Percentiles rank a stretch among this genome's conserved stretches.
phyloP scores from a whole-genome alignment of 1,284 basidiomycete genomes.

The Sporisorium graminicola region DNA sequence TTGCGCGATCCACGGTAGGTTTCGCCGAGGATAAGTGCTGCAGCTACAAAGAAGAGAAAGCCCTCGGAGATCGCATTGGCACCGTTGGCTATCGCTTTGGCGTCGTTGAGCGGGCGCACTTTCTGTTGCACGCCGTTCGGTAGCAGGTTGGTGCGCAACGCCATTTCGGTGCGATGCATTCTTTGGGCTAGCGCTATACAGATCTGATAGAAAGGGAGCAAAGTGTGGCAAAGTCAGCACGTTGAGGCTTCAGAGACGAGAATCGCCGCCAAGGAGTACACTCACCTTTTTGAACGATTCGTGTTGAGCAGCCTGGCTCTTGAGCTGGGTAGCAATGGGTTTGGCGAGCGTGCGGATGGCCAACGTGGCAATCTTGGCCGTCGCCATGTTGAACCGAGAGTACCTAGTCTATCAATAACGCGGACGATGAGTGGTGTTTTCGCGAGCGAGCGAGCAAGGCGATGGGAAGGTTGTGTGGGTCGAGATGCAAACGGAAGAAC shows the following conservation, averaged over 20 bases:
- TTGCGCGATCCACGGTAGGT: constrained; percentile 61
- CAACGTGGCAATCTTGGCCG: constrained; percentile 65
- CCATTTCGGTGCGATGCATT: constrained; percentile 66
- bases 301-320: constrained; percentile 64
- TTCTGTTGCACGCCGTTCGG: constrained; percentile 54
- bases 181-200: constrained; percentile 64
- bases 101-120: constrained; percentile 67
- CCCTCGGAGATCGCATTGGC: constrained; percentile 66
- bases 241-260: neutral
- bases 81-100: constrained; percentile 63
- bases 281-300: constrained; percentile 60
- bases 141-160: constrained; percentile 59
- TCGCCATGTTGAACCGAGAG: constrained; percentile 51
- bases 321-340: constrained; percentile 67
- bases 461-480: neutral
- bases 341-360: constrained; percentile 67
- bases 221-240: neutral
- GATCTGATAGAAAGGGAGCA: constrained; percentile 18
- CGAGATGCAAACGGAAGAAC: neutral
- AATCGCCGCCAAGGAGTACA: neutral
- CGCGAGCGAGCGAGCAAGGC: too few relatives aligned
- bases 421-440: too few relatives aligned
- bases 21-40: constrained; percentile 65
- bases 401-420: too few relatives aligned
- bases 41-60: constrained; percentile 67